phyloP scores from a whole-genome alignment of 768 basidiomycete genomes.

The Termitomyces sp. region DNA sequence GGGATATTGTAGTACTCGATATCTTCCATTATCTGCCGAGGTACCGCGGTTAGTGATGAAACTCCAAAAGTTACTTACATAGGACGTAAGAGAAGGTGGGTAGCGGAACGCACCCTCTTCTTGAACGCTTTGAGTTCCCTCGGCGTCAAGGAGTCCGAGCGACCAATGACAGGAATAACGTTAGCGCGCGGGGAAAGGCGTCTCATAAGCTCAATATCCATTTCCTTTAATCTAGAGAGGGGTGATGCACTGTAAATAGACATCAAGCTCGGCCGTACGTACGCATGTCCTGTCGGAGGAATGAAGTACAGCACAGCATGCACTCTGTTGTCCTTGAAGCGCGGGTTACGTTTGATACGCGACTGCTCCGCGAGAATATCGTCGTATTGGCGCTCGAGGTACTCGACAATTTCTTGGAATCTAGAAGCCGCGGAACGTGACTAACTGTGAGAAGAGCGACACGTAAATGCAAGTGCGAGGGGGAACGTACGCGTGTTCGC shows the following conservation, averaged over 20 bases:
- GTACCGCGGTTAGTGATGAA: conserved; percentile 11
- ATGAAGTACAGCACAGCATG: conserved; percentile 90
- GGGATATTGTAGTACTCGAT: conserved; percentile 87
- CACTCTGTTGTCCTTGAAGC: conserved; percentile 86
- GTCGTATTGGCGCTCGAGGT: conserved; percentile 90
- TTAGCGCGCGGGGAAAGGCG: conserved; percentile 87
- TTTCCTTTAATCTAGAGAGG: conserved; percentile 63
- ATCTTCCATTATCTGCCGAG: conserved; percentile 80
- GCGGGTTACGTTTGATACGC: conserved; percentile 88
- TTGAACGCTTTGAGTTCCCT: conserved; percentile 81
- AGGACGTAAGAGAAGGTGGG: conserved; percentile 7
- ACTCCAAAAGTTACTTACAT: neutral
- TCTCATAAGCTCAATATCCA: conserved; percentile 92
- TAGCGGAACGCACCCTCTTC: conserved; percentile 46
- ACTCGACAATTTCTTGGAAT: conserved; percentile 82
- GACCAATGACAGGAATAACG: conserved; percentile 89
- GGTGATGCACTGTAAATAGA: neutral
- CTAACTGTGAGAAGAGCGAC: neutral
- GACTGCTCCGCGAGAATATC: conserved; percentile 86
- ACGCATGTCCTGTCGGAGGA: conserved; percentile 83
- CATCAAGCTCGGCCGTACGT: conserved; percentile 23
- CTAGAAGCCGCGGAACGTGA: conserved; percentile 29
- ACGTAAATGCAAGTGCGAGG: conserved; percentile 2
- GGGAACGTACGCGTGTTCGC: conserved; percentile 68
- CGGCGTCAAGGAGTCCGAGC: conserved; percentile 82